phyloP scores from a whole-genome alignment of 768 basidiomycete genomes.

The Kwoniella bestiolae region DNA sequence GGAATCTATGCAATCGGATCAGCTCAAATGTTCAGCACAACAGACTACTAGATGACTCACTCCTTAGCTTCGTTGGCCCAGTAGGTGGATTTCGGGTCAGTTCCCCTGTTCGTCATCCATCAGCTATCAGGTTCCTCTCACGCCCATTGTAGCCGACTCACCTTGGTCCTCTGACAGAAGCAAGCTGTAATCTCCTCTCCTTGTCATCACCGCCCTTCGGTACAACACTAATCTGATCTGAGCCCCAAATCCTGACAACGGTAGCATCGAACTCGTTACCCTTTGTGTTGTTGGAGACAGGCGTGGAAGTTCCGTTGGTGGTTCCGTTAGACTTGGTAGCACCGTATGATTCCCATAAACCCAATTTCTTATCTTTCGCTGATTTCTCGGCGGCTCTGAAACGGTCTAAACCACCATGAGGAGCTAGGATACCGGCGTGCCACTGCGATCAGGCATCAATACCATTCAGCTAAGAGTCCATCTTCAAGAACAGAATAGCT shows the following conservation, averaged over 20 bases:
- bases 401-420: conserved; percentile 80
- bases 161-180: conserved; percentile 86
- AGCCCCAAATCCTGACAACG: conserved; percentile 87
- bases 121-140: too few relatives aligned
- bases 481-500: not conserved
- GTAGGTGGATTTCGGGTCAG: conserved; percentile 81
- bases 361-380: conserved; percentile 62
- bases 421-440: conserved; percentile 94
- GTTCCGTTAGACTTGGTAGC: conserved; percentile 44
- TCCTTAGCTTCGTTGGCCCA: conserved; percentile 92
- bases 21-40: conserved; percentile 9
- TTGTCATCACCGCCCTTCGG: conserved; percentile 69
- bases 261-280: conserved; percentile 71
- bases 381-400: conserved; percentile 80
- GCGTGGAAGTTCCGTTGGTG: conserved; percentile 29
- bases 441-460: conserved; percentile 60
- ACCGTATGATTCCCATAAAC: conserved; percentile 54
- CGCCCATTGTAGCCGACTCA: too few relatives aligned
- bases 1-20: conserved; percentile 60
- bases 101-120: conserved; percentile 63
- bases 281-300: conserved; percentile 40
- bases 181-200: conserved; percentile 82
- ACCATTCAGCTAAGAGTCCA: not conserved
- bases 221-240: conserved; percentile 82
- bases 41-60: conserved; percentile 24